Evolutionary conservation across 768 basidiomycete genomes (phyloP).

Genomic region (Chalciporus piperatus): DNA sequence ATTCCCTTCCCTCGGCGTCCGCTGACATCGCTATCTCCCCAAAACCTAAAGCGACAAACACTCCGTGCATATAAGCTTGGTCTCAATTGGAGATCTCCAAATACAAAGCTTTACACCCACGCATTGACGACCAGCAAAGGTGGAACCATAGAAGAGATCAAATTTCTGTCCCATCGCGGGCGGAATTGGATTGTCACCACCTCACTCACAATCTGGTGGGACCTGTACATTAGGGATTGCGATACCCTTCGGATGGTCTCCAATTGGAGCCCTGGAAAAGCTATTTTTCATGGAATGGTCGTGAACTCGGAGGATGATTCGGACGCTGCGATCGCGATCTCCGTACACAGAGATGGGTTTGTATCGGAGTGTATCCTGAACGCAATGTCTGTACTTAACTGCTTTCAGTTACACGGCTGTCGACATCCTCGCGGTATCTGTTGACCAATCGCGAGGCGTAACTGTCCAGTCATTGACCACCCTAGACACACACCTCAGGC

Average conservation of each 20-base stretch:
- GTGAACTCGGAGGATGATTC: constrained; percentile 47
- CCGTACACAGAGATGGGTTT: constrained; percentile 46
- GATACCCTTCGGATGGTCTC: constrained; percentile 31
- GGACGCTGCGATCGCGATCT: constrained; percentile 49
- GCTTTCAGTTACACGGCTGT: constrained; percentile 18
- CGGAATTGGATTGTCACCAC: constrained; percentile 49
- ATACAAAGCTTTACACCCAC: constrained; percentile 16
- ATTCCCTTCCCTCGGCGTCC: constrained; percentile 48
- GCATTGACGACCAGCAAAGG: constrained; percentile 29
- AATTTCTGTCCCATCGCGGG: constrained; percentile 47
- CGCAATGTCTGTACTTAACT: constrained; percentile 12
- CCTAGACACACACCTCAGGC: constrained; percentile 42
- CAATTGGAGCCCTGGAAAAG: constrained; percentile 55
- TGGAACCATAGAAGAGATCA: constrained; percentile 50
- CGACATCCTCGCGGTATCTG: constrained; percentile 28
- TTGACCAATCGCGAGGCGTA: constrained; percentile 7
- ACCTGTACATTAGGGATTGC: constrained; percentile 51
- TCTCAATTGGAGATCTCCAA: constrained; percentile 44
- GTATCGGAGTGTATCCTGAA: constrained; percentile 19
- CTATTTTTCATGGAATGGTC: constrained; percentile 49
- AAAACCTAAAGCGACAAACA: constrained; percentile 46
- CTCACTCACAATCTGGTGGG: constrained; percentile 61
- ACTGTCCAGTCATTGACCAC: constrained; percentile 32
- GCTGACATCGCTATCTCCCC: constrained; percentile 35
- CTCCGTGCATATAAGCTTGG: constrained; percentile 46